A percentile compares a stretch with the other conserved stretches of the same genome.
Evolutionary conservation across 2,329 filamentous ascomycete genomes (phyloP).

Genomic region (Cadophora sp.): DNA sequence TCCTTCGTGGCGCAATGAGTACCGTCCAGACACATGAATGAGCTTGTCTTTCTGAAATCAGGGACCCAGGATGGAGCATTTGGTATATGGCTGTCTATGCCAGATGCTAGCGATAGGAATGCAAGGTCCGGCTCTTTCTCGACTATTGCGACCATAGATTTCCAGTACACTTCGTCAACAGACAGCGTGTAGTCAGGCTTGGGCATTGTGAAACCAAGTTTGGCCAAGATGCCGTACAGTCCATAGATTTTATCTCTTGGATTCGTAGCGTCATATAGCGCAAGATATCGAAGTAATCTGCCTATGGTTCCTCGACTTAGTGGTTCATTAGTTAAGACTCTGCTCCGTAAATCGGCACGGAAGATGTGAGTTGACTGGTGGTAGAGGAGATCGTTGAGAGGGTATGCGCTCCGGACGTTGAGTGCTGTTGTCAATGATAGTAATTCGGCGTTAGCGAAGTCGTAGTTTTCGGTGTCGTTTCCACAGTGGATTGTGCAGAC

Average conservation of each 20-base stretch:
- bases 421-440: neutral
- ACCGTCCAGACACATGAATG: conserved; percentile 7
- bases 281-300: neutral
- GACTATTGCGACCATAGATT: neutral
- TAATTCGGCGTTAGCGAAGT: neutral
- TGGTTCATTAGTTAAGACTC: neutral
- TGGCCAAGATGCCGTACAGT: conserved; percentile 1
- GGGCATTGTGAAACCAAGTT: conserved; percentile 10
- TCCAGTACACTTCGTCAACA: conserved; percentile 9
- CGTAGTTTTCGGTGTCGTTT: neutral
- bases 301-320: neutral
- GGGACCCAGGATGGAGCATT: conserved; percentile 3
- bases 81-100: conserved; percentile 7
- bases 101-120: conserved; percentile 9
- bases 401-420: neutral
- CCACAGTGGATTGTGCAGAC: conserved; percentile 1
- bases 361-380: neutral
- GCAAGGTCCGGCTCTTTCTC: neutral
- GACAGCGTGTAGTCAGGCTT: neutral
- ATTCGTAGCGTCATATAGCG: conserved; percentile 2
- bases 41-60: conserved; percentile 1
- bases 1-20: neutral
- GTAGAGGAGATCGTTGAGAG: conserved; percentile 8
- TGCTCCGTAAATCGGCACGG: neutral
- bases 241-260: conserved; percentile 21